Evolutionary conservation across 2,329 filamentous ascomycete species (phyloP), one percentile per base, ranked within the genome.

Genomic region (Tolypocladium album): DNA sequence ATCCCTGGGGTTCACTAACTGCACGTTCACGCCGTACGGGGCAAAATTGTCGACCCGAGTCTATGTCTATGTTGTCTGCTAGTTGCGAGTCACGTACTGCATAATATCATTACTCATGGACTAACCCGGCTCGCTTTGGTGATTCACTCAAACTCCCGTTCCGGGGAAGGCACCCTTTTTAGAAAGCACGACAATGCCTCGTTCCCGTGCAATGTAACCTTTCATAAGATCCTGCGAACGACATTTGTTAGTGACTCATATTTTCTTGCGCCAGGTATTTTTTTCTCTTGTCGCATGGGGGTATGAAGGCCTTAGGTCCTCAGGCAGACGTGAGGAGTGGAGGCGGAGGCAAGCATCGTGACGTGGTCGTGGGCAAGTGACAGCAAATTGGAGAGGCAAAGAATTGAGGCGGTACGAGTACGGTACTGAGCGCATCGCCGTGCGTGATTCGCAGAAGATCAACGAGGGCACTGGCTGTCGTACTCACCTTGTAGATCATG

Each of bases 151-250:
- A 56, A 88, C 75, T 22, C 90, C 89, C 31, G 95, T 97, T 31
- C 92, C 92, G 0, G 95, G 94, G 70, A 99, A 99, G 2, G 94
- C 93, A 47, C 90, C 91, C 61, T 84, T 89, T 74, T 97, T 97
- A 73, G 91, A 97, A 60, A 99, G 77, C 24, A 99, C 94, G 36
- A 99, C 89, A 66, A 92, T 92, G 40, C 88, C 89, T 66, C 89
- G 86, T 66, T 96, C 92, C 59, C 93, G 88, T 39, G 93, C 88
- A 66, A 99, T 99, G 75, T 99, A 99, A 47, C 95, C 94, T 76
- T 97, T 99, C 90, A 99, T 96, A 31, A 94, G 80, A 61, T 89
- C 89, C 91, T 96, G 62, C 34, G 59, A 61, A 63, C 39, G n/a
- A 55, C 50, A 56, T 34, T 61, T 27, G 60, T 75, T 63, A 74